These are phyloP conservation scores for Xylariaceae sp. DNA, from an alignment of 2,329 filamentous ascomycete genomes.

Conservation along the genomic window DNA sequence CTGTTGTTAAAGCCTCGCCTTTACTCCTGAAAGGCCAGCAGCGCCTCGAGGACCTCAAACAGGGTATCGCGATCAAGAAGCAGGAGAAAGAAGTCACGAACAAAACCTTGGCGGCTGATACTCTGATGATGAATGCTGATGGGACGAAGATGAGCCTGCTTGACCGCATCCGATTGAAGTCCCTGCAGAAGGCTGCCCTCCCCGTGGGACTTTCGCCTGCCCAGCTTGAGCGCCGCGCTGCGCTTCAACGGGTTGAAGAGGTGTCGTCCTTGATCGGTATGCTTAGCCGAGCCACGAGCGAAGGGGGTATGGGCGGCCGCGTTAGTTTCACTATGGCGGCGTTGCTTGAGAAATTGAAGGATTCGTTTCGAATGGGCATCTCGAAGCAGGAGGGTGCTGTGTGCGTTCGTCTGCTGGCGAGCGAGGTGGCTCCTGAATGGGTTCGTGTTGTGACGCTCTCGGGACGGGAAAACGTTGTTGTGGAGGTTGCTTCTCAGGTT, in stretches of 20 bases:
- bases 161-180: constrained; percentile 71
- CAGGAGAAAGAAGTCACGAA: constrained; percentile 40
- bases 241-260: constrained; percentile 64
- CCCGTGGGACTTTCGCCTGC: constrained; percentile 46
- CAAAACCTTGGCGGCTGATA: constrained; percentile 29
- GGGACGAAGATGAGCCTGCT: constrained; percentile 62
- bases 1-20: constrained; percentile 50
- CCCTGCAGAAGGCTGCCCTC: constrained; percentile 48
- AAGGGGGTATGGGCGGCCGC: constrained; percentile 54
- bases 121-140: constrained; percentile 39
- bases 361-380: constrained; percentile 58
- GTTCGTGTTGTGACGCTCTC: constrained; percentile 48
- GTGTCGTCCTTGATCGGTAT: constrained; percentile 64
- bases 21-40: constrained; percentile 63
- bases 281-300: constrained; percentile 46
- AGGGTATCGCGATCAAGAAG: constrained; percentile 52
- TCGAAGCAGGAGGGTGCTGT: constrained; percentile 49
- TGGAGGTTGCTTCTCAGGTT: constrained; percentile 41
- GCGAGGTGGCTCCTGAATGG: constrained; percentile 56
- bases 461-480: constrained; percentile 54
- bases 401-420: constrained; percentile 50
- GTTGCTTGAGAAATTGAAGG: constrained; percentile 61
- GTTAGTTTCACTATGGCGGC: constrained; percentile 63
- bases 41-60: constrained; percentile 65
- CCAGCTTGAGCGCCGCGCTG: constrained; percentile 58